These are phyloP conservation scores for Neoarthrinium moseri DNA, from an alignment of 2,329 filamentous ascomycete genomes.

Conservation along the genomic window DNA sequence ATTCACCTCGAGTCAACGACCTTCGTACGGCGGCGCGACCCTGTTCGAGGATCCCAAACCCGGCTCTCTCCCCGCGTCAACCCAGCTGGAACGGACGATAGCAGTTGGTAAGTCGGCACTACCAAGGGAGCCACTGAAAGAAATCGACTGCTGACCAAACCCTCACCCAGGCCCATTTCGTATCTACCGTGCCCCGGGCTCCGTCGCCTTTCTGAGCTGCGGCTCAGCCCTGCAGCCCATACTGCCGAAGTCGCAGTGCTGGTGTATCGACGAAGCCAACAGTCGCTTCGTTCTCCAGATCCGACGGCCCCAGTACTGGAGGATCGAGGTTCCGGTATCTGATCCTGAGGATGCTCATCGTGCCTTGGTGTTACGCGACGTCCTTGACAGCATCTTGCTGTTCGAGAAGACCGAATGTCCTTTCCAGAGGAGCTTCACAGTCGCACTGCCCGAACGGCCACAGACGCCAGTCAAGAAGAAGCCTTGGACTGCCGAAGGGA, in stretches of 20 bases:
- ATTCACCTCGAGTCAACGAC: constrained; percentile 37
- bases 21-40: constrained; percentile 31
- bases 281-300: constrained; percentile 85
- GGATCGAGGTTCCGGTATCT: constrained; percentile 76
- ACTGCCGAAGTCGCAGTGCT: constrained; percentile 85
- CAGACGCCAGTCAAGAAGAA: constrained; percentile 64
- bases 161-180: constrained; percentile 63
- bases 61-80: constrained; percentile 26
- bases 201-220: constrained; percentile 85
- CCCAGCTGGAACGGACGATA: constrained; percentile 53
- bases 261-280: constrained; percentile 83
- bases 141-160: not conserved
- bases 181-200: constrained; percentile 83
- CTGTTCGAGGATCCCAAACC: constrained; percentile 30
- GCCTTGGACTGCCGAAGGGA: constrained; percentile 63
- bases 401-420: constrained; percentile 90
- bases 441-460: constrained; percentile 69
- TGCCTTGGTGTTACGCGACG: constrained; percentile 66
- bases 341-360: constrained; percentile 62
- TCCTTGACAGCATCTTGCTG: constrained; percentile 70
- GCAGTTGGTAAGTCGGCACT: constrained; percentile 61
- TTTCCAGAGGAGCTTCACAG: constrained; percentile 74
- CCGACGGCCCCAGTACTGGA: constrained; percentile 80
- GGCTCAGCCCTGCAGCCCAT: constrained; percentile 83
- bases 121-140: no score